Base-by-base conservation (phyloP, 2,329 filamentous ascomycete genomes). In the Exophiala oligosperma region DNA sequence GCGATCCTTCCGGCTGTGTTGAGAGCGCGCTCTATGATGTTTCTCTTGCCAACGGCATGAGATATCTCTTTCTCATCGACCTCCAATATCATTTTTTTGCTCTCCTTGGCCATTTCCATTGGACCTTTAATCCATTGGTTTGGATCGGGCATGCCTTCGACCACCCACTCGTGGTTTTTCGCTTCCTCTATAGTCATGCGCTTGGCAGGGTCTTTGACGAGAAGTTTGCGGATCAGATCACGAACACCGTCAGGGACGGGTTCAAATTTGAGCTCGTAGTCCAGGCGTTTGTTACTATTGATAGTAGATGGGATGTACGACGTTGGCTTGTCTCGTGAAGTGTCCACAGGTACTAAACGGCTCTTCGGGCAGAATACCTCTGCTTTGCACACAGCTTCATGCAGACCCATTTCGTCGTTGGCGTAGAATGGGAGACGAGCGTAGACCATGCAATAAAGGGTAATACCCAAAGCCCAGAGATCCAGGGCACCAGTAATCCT, bases 391-490 rank as follows among this genome's bases (percentile, higher is more conserved):
- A 99, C 97, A 64, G 89, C 89, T 64, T 87, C 85, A 77, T 97
- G 97, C 78, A 99, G 88, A 61, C 90, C 89, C 72, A 89, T 97
- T 68, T 96, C 91, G 67, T 95, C 92, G 21, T 12, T 61, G 69
- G 94, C 88, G 66, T 95, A 83, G 70, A 97, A 99, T 0, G 94
- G 94, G 41, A 97, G 90, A 53, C 94, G 90, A 12, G 92, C 94
- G 71, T 89, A 99, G 55, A 99, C 86, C 72, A 99, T 86, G 69
- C 93, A 96, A 75, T 97, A 99, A 1, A 99, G 83, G 0, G 94
- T 99, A 21, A 99, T 91, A 23, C 94, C 94, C 23, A 99, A 80
- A 9, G 94, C 96, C 94, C 94, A 99, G 14, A 99, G 88, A 70
- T 99, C 94, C 66, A 99, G 96, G 67, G 95, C 91, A 67, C 91